Evolutionary conservation across 1,284 basidiomycete species (phyloP).

Genomic region (Cryptococcus jaspeensis): DNA sequence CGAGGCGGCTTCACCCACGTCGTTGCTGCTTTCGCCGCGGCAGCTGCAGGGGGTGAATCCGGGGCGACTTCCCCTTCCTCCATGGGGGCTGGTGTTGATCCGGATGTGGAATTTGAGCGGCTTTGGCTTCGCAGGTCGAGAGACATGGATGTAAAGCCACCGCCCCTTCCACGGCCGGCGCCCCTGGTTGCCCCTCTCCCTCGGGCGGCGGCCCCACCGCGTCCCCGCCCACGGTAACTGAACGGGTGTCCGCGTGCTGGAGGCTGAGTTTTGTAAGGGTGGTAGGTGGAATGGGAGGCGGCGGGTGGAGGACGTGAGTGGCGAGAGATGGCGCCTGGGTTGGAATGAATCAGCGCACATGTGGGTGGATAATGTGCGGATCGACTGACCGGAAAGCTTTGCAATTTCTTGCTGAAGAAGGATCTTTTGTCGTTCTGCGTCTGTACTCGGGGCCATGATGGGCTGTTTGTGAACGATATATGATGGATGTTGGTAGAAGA

Average conservation of each 20-base stretch:
- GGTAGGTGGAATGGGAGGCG: constrained; percentile 23
- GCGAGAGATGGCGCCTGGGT: constrained; percentile 37
- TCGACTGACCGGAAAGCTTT: constrained; percentile 44
- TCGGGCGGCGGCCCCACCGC: constrained; percentile 12
- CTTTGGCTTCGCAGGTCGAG: constrained; percentile 25
- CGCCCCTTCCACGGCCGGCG: constrained; percentile 14
- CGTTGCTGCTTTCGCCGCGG: neutral
- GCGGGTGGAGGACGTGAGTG: constrained; percentile 16
- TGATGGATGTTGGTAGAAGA: too few species aligned
- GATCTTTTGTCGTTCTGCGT: constrained; percentile 42
- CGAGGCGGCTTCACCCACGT: constrained; percentile 44
- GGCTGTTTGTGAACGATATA: too few species aligned
- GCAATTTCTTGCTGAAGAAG: constrained; percentile 50
- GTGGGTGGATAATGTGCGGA: neutral
- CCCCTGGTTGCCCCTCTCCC: constrained; percentile 14
- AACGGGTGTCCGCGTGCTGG: constrained; percentile 17
- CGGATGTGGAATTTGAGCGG: constrained; percentile 6
- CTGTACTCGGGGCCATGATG: constrained; percentile 12
- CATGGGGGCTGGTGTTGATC: constrained; percentile 1
- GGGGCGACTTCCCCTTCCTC: constrained; percentile 24
- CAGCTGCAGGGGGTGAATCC: neutral
- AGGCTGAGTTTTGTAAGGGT: constrained; percentile 32
- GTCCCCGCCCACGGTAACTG: constrained; percentile 8
- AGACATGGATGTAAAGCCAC: constrained; percentile 12
- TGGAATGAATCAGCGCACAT: neutral